phyloP scores from a whole-genome alignment of 441 rosid genomes.

The Eugenia klotzschiana region DNA sequence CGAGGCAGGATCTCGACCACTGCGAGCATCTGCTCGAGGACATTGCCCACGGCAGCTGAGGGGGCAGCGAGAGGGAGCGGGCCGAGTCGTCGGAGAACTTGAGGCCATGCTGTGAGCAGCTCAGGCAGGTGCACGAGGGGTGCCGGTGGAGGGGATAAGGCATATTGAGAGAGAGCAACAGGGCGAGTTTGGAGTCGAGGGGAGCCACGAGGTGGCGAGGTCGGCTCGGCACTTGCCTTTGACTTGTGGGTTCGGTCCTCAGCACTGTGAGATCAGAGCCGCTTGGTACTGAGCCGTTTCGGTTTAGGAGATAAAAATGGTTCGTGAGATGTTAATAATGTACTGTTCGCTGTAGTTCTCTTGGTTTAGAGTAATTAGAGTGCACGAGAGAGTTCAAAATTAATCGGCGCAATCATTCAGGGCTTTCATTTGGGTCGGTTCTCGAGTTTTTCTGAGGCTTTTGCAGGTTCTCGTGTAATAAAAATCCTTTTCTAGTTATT shows the following conservation, averaged over 20 bases:
- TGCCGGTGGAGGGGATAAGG: not conserved
- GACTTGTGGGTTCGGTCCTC: not conserved
- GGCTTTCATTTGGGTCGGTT: not conserved
- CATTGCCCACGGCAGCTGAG: not conserved
- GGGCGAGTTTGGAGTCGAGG: not conserved
- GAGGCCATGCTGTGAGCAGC: slow-evolving; percentile 1
- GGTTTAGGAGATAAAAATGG: not conserved
- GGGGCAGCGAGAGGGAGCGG: not conserved
- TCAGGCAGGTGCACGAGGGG: not conserved
- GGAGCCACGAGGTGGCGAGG: not conserved
- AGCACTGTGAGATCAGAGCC: not conserved
- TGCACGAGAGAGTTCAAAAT: not conserved
- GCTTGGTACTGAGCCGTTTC: not conserved
- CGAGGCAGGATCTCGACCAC: not conserved
- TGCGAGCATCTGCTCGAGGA: not conserved
- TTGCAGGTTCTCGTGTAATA: not conserved
- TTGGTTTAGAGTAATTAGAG: not conserved
- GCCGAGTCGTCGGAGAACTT: not conserved
- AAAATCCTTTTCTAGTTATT: not conserved
- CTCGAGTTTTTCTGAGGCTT: not conserved
- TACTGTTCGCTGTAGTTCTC: not conserved
- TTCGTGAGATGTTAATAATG: not conserved
- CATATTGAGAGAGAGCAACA: not conserved
- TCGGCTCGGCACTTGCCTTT: not conserved
- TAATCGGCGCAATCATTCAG: not conserved